Conservation (phyloP, 345 rosid species). For the Euphorbia tirucalli region DNA sequence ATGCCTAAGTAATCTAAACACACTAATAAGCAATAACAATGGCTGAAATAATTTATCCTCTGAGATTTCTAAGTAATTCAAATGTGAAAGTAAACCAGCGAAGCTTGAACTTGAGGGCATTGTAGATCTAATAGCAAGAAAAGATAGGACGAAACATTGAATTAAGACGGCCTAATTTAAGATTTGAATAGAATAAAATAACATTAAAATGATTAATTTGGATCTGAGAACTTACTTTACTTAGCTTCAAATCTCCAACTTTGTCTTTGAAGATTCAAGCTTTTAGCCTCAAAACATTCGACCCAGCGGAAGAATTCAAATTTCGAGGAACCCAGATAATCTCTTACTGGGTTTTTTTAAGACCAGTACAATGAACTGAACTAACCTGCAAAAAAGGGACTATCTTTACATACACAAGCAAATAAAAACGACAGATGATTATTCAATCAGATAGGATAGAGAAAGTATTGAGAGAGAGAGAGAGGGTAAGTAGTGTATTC, state of each 20-base stretch:
- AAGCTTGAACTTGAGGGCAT: slow-evolving; percentile 23
- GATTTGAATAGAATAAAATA: slow-evolving; percentile 36
- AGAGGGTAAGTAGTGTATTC: neutral
- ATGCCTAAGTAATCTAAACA: neutral
- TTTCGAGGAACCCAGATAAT: slow-evolving; percentile 24
- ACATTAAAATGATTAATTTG: slow-evolving; percentile 35
- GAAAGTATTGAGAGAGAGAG: slow-evolving; percentile 28
- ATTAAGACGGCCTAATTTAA: slow-evolving; percentile 26
- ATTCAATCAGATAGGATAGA: slow-evolving; percentile 26
- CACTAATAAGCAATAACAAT: neutral
- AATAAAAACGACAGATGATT: slow-evolving; percentile 18
- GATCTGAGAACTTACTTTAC: slow-evolving; percentile 68
- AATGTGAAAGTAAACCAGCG: slow-evolving; percentile 2
- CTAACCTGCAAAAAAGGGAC: slow-evolving; percentile 17
- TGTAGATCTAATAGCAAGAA: slow-evolving; percentile 37
- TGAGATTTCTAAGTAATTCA: slow-evolving; percentile 10
- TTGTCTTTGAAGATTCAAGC: slow-evolving; percentile 28
- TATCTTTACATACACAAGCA: slow-evolving; percentile 21
- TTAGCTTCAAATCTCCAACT: slow-evolving; percentile 36
- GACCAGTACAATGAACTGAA: slow-evolving; percentile 28
- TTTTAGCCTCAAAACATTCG: slow-evolving; percentile 21
- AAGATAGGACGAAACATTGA: slow-evolving; percentile 17
- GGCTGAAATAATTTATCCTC: neutral
- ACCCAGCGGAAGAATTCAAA: slow-evolving; percentile 29
- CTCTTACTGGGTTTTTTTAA: slow-evolving; percentile 18